A percentile compares a stretch with the other conserved stretches of the same genome.
Conservation (phyloP, 73 alveolate species). For the Paramecium biaurelia region DNA sequence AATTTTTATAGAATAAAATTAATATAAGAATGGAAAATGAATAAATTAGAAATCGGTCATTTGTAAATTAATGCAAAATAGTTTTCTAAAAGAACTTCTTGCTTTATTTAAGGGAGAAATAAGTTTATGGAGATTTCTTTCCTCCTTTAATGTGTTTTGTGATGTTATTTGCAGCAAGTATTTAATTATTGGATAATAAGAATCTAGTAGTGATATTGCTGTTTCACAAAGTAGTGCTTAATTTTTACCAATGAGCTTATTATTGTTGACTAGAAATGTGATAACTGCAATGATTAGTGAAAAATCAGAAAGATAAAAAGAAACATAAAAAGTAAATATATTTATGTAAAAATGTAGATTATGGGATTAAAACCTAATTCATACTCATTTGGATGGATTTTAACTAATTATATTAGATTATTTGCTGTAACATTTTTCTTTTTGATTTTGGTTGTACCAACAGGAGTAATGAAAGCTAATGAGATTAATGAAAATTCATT, state of each 20-base stretch:
- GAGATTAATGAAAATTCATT: not conserved
- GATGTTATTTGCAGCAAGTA: not conserved
- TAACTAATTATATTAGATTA: not conserved
- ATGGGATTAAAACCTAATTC: not conserved
- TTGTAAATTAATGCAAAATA: not conserved
- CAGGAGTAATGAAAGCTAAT: not conserved
- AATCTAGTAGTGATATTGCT: not conserved
- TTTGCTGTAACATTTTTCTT: not conserved
- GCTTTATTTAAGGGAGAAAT: not conserved
- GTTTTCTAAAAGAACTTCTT: not conserved
- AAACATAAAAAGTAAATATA: slow-evolving; percentile 37
- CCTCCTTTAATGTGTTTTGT: not conserved
- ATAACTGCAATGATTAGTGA: not conserved
- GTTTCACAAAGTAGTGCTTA: not conserved
- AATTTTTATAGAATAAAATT: not conserved
- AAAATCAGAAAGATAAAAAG: slow-evolving; percentile 59
- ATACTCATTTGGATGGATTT: slow-evolving; percentile 20
- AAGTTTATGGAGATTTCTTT: not conserved
- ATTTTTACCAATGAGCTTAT: not conserved
- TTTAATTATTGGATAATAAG: not conserved
- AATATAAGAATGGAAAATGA: not conserved
- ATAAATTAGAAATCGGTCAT: not conserved
- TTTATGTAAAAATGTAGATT: not conserved
- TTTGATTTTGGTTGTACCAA: not conserved
- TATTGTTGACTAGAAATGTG: not conserved